These are phyloP conservation scores for Chloranthus sessilifolius DNA, from an alignment of 164 flowering plant genomes.

Conservation along the genomic window DNA sequence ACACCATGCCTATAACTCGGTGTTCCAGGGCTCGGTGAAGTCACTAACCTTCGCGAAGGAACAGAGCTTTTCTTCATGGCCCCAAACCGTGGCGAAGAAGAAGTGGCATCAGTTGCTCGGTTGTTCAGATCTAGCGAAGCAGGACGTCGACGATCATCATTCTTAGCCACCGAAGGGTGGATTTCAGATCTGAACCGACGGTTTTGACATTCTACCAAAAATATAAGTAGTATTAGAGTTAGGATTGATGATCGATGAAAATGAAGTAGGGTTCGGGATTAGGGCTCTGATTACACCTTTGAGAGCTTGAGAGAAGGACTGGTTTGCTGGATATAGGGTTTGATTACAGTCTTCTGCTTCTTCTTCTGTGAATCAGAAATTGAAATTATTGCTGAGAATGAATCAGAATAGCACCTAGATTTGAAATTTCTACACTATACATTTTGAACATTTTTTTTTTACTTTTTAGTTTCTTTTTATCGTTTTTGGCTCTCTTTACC, in stretches of 20 bases:
- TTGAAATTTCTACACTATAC: no score
- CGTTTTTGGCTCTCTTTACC: slow-evolving; percentile 26
- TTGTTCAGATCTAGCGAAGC: slow-evolving; percentile 71
- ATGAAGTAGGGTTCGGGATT: not conserved
- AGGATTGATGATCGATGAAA: not conserved
- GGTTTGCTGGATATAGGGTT: slow-evolving; percentile 57
- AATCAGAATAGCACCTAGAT: no score
- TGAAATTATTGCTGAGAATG: no score
- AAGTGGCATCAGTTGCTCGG: slow-evolving; percentile 19
- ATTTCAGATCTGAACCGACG: slow-evolving; percentile 58
- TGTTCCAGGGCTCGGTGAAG: slow-evolving; percentile 79
- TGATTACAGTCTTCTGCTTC: slow-evolving; percentile 45
- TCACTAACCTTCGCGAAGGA: slow-evolving; percentile 33
- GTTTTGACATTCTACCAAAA: slow-evolving; percentile 57
- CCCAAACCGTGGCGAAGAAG: slow-evolving; percentile 54
- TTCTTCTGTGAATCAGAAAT: slow-evolving; percentile 20
- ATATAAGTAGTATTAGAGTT: not conserved
- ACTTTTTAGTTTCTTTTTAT: not conserved
- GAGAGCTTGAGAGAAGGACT: slow-evolving; percentile 70
- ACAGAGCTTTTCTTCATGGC: slow-evolving; percentile 46
- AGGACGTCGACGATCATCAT: slow-evolving; percentile 45
- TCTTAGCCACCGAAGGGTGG: slow-evolving; percentile 26
- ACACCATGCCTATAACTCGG: slow-evolving; percentile 45
- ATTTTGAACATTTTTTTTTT: no score
- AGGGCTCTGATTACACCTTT: slow-evolving; percentile 38